Conservation (phyloP, 805 yeast species). For the Saccharomycopsis amapae region DNA sequence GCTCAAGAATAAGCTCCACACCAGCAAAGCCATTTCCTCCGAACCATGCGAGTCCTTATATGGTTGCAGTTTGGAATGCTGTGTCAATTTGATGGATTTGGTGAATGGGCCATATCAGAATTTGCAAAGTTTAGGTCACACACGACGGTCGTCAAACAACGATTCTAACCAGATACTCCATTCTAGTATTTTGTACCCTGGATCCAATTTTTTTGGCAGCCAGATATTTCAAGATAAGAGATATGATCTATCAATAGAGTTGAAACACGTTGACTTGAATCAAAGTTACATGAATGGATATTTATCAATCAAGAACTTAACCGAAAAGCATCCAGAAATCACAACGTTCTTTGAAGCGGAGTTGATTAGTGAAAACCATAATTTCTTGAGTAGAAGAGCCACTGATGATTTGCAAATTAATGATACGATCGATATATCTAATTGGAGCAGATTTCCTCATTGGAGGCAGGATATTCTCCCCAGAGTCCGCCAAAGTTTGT, state of each 20-base stretch:
- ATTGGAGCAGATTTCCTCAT: constrained; percentile 18
- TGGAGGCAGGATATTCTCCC: constrained; percentile 12
- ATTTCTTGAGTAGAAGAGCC: constrained; percentile 31
- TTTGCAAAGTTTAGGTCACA: too few relatives aligned
- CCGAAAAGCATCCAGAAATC: constrained; percentile 60
- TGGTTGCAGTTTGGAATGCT: too few relatives aligned
- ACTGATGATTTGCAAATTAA: constrained; percentile 3
- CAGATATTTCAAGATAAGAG: constrained; percentile 31
- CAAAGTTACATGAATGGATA: constrained; percentile 49
- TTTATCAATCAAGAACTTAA: constrained; percentile 60
- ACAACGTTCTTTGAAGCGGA: constrained; percentile 72
- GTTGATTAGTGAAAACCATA: constrained; percentile 45
- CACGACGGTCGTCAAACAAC: too few relatives aligned
- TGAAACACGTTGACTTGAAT: constrained; percentile 48
- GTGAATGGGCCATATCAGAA: too few relatives aligned
- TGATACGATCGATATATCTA: constrained; percentile 14
- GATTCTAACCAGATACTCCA: too few relatives aligned
- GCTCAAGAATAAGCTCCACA: too few relatives aligned
- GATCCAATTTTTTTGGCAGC: constrained; percentile 28
- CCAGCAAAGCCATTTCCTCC: too few relatives aligned
- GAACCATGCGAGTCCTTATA: too few relatives aligned
- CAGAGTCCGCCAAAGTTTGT: constrained; percentile 4
- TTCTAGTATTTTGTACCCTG: constrained; percentile 24
- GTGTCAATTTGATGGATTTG: too few relatives aligned
- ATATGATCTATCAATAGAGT: constrained; percentile 48